Conservation (phyloP, 2,329 filamentous ascomycete genomes). For the Sclerotinia minor region DNA sequence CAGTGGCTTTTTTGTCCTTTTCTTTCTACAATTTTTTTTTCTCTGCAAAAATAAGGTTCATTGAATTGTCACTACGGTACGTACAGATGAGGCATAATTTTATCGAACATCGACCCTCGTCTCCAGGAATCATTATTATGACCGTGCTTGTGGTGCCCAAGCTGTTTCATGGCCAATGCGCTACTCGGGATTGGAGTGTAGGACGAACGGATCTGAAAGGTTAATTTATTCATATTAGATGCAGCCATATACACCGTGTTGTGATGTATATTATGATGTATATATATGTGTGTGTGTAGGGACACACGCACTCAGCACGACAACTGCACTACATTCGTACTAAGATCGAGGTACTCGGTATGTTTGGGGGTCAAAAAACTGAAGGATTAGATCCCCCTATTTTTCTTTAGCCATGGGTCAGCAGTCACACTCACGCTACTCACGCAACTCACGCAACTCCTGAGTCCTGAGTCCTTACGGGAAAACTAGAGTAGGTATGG, state of each 20-base stretch:
- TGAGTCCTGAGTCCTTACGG: constrained; percentile 4
- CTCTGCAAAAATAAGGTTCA: background rate
- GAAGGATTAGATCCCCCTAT: constrained; percentile 14
- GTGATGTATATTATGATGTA: background rate
- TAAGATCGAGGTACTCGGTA: background rate
- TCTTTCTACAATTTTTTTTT: background rate
- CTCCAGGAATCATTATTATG: constrained; percentile 24
- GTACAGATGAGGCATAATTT: background rate
- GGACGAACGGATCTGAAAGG: constrained; percentile 16
- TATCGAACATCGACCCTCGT: background rate
- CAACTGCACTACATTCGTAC: background rate
- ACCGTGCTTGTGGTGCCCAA: constrained; percentile 17
- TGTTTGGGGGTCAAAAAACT: constrained; percentile 4
- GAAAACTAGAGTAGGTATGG: background rate
- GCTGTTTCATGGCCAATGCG: constrained; percentile 21
- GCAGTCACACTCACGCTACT: background rate
- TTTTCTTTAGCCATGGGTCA: background rate
- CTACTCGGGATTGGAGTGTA: constrained; percentile 9
- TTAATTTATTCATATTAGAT: constrained; percentile 3
- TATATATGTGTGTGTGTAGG: background rate
- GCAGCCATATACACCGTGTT: background rate
- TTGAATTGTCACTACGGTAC: background rate
- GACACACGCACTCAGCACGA: constrained; percentile 1
- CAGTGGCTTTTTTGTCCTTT: background rate
- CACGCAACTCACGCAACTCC: no score